Percentiles rank a stretch among this genome's conserved stretches.
phyloP scores from a whole-genome alignment of 176 grass and related monocot genomes.

The Carex myosuroides region DNA sequence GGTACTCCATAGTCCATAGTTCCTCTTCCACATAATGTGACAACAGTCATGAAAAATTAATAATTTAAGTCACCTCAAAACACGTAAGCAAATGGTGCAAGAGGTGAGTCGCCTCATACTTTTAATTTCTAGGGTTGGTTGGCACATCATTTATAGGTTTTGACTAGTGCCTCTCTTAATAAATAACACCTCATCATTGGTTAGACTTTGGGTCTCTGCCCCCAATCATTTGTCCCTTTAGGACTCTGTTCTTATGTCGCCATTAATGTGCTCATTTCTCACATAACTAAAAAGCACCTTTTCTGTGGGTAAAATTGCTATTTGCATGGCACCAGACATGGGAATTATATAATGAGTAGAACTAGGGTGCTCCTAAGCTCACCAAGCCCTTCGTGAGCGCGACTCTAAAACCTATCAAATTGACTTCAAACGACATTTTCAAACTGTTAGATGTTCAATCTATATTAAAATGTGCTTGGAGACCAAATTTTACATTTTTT shows the following conservation, averaged over 20 bases:
- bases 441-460: too few relatives aligned
- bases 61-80: background rate
- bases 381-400: too few relatives aligned
- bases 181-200: background rate
- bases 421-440: too few relatives aligned
- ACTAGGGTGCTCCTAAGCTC: too few relatives aligned
- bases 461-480: too few relatives aligned
- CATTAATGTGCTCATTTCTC: background rate
- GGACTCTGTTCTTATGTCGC: background rate
- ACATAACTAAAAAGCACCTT: background rate
- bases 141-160: background rate
- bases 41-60: too few relatives aligned
- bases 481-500: too few relatives aligned
- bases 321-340: background rate
- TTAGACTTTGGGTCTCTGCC: constrained; percentile 1
- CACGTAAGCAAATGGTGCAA: background rate
- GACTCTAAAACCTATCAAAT: too few relatives aligned
- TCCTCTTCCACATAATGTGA: too few relatives aligned
- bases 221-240: constrained; percentile 7
- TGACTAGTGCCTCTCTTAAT: background rate
- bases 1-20: too few relatives aligned
- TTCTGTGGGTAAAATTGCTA: background rate
- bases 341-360: background rate
- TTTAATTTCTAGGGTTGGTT: background rate
- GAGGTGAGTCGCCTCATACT: background rate